Evolutionary conservation across 2,329 filamentous ascomycete species (phyloP), one percentile per base, ranked within the genome.

Genomic region (Bipolaris cookei): DNA sequence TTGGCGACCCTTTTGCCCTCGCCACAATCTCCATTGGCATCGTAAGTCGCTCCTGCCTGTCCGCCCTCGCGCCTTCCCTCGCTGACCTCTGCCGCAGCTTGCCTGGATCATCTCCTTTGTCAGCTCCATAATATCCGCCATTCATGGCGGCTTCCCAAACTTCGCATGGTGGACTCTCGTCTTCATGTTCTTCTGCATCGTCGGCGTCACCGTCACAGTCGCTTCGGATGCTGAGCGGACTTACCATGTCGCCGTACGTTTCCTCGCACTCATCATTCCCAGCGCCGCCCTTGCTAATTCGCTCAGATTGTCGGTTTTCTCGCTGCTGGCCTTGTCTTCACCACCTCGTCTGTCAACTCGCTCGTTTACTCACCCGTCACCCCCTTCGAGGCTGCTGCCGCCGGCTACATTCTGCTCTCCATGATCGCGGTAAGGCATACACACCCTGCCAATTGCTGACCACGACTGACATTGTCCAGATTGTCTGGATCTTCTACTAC

Each of bases 401-500:
- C 95, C 58, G 95, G 95, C 43, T 96, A 96, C 77, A 97, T 99
- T 61, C 83, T 99, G 50, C 82, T 98, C 44, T 94, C 92, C 56
- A 97, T 98, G 86, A 88, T 97, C 53, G 87, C 90, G 67, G 93
- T 97, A 86, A 72, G 91, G 25, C 34, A 82, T 28, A 50, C 21
- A 18, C 25, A 23, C 14, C 2, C 5, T 20, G 18, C 5, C 14
- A 25, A 20, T 6, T 39, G 18, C 37, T 14, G 32, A 11, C 14
- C 10, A 5, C 30, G 10, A 34, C 71, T 77, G 60, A 76, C 62
- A 14, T 37, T 49, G 42, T 38, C 35, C 68, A 97, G 93, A 91
- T 97, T 68, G 86, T 98, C 58, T 99, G 95, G 95, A 97, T 97
- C 67, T 96, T 98, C 79, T 98, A 98, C 82, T 99, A 97, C 72